These are phyloP conservation scores for Xylariales sp. DNA, from an alignment of 2,329 filamentous ascomycete genomes.

Conservation along the genomic window DNA sequence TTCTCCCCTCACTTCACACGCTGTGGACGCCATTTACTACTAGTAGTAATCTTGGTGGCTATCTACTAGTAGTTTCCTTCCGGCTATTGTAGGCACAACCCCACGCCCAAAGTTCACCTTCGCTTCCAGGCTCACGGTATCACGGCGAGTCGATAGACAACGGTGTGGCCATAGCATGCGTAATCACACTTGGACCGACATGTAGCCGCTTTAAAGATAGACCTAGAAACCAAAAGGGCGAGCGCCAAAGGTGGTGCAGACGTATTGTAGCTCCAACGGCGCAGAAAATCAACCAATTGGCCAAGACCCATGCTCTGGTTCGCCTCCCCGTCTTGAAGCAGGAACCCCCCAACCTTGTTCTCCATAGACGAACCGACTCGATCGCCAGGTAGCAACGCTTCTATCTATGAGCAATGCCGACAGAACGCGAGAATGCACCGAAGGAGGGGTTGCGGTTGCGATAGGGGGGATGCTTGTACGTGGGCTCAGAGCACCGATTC, in stretches of 20 bases:
- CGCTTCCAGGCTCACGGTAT: not conserved
- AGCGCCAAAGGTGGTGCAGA: slow-evolving; percentile 11
- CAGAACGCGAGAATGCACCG: slow-evolving; percentile 47
- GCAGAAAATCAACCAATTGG: not conserved
- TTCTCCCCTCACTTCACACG: not conserved
- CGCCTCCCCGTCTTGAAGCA: not conserved
- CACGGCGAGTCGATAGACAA: not conserved
- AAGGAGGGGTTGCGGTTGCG: slow-evolving; percentile 38
- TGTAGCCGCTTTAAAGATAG: slow-evolving; percentile 6
- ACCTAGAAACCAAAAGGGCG: not conserved
- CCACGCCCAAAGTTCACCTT: slow-evolving; percentile 20
- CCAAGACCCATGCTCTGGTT: slow-evolving; percentile 13
- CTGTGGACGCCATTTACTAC: not conserved
- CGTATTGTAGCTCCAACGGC: slow-evolving; percentile 4
- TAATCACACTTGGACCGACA: slow-evolving; percentile 12
- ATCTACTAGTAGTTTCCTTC: not conserved
- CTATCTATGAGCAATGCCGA: slow-evolving; percentile 40
- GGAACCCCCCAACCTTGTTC: slow-evolving; percentile 12
- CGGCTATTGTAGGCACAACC: slow-evolving; percentile 17
- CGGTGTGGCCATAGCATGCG: slow-evolving; percentile 14
- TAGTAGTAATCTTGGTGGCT: not conserved
- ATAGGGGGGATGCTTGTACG: not conserved
- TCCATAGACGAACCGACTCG: slow-evolving; percentile 1
- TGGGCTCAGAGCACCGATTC: slow-evolving; percentile 26
- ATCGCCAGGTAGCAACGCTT: slow-evolving; percentile 23